Evolutionary conservation across 1,139 yeast genomes (phyloP), one percentile per base, ranked within the genome.

Genomic region (Taphrina sp.): DNA sequence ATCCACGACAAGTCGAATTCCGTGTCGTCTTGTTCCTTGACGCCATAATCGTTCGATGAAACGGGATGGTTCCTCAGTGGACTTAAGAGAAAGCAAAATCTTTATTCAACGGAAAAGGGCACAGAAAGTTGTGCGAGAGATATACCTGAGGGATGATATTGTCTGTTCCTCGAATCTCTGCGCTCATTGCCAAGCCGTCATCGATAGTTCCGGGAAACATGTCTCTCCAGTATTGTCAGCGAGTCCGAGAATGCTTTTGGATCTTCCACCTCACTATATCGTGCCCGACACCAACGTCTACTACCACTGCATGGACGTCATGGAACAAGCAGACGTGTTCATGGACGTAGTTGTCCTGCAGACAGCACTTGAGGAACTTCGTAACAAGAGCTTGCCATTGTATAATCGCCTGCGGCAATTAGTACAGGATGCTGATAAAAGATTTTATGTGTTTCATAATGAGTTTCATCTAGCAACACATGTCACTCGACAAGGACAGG

Each of bases 311-410:
- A 90, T 94, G 61, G 98, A 92, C 69, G 72, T 92, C 61, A 73
- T 94, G 60, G 99, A 94, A 68, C 83, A 82, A 65, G 76, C 76
- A 35, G 77, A 79, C 44, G 83, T 87, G 58, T 88, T 94, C 66
- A 83, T 78, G 66, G 97, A 94, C 71, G 95, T 90, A 20, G 83
- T 94, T 57, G 73, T 94, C 14, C 96, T 97, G 1, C 98, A 94
- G 69, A 85, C 95, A 2, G 97, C 88, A 1, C 74, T 94, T 43
- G 97, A 94, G 64, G 97, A 94, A 69, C 96, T 90, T 17, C 80
- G 89, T 61, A 89, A 88, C 67, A 76, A 85, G 65, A 86, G 95
- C 43, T 80, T 83, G 65, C 96, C 98, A 1, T 83, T 90, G 26
- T 94, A 90, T 67, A 83, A 85, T 64, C 77, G 98, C 66, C 71